A percentile compares a stretch with the other conserved stretches of the same genome.
phyloP scores from a whole-genome alignment of 129 eudicot genomes.

The Sambucus nigra region DNA sequence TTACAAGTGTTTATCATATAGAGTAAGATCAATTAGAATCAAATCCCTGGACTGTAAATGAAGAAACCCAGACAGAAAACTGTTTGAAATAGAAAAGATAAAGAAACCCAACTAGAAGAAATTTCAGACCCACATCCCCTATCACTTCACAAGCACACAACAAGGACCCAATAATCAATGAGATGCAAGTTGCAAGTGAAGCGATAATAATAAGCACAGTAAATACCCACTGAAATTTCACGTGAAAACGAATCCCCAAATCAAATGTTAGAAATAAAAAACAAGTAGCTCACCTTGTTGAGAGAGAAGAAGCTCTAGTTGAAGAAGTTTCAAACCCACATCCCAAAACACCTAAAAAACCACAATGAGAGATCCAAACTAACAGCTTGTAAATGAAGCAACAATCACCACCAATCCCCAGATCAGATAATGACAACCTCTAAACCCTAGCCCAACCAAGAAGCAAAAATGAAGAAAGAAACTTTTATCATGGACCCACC shows the following conservation, averaged over 20 bases:
- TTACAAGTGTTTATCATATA: no score
- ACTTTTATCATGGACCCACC: conserved; percentile 39
- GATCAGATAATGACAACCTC: neutral
- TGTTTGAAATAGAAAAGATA: neutral
- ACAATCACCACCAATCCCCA: conserved; percentile 11
- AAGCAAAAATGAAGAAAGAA: conserved; percentile 18
- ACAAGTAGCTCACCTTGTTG: no score
- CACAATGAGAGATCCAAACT: conserved; percentile 20
- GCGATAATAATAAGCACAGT: neutral
- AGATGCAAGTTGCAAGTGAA: conserved; percentile 12
- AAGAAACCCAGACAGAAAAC: neutral
- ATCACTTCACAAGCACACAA: neutral
- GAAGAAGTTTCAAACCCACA: conserved; percentile 31
- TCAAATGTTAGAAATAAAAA: no score
- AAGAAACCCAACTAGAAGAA: neutral
- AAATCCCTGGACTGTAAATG: no score
- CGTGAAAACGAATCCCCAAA: conserved; percentile 17
- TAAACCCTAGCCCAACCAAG: neutral
- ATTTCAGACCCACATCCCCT: no score
- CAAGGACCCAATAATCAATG: neutral
- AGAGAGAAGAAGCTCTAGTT: conserved; percentile 5
- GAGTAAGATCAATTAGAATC: no score
- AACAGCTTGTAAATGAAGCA: conserved; percentile 43
- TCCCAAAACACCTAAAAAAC: conserved; percentile 49
- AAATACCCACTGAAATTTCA: conserved; percentile 8